Evolutionary conservation across 805 yeast species (phyloP), one percentile per base, ranked within the genome.

Genomic region (Ogataea nitratoaversa): DNA sequence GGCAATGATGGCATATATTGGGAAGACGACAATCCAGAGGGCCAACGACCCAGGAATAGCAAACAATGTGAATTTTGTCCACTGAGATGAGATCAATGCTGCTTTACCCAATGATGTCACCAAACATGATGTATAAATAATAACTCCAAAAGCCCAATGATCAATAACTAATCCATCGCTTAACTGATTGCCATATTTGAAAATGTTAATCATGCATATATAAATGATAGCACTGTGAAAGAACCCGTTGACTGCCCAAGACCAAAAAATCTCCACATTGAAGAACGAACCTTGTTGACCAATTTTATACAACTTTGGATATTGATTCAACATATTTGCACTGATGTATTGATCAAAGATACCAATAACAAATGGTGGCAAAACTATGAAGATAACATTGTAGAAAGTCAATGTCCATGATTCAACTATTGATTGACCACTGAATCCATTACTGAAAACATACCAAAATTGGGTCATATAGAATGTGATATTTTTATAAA

Each of bases 391-490:
- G 39, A 95, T 73, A 9, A 95, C 96, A 57, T 95, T 93, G 69
- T 93, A 95, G 50, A 86, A 85, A 0, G 99, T 93, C 59, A 95
- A 78, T 0, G 97, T 88, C 99, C 99, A 93, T 0, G 98, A 90
- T 62, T 93, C 99, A 60, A 85, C 84, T 53, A 93, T 82, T 1
- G 96, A 87, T 65, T 93, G 96, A 14, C 99, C 99, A 18, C 96
- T 87, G 57, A 78, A 93, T 4, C 88, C 91, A 60, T 90, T 93
- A 44, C 81, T 74, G 60, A 93, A 93, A 17, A 91, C 97, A 63
- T 76, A 93, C 99, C 99, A 93, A 63, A 93, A 93, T 66, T 93
- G 99, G 3, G 97, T 88, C 96, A 93, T 86, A 65, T 91, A 95
- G 42, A 93, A 73, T 2, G 96, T 88, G 56, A 93, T 86, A 57